Conservation (phyloP, 2,329 filamentous ascomycete species). For the Polytolypa hystricis region DNA sequence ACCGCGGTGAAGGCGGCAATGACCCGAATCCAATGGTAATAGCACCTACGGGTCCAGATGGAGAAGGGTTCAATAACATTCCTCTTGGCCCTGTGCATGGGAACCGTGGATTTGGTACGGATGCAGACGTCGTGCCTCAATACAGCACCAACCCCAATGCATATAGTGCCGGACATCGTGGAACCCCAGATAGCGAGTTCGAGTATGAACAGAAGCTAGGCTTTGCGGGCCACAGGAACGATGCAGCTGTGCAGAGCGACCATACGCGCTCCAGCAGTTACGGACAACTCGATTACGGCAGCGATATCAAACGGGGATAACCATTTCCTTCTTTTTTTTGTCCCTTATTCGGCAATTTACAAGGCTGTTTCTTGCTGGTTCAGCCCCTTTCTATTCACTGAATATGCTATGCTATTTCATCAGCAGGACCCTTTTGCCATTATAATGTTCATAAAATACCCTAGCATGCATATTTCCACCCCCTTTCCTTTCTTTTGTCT, state of each 20-base stretch:
- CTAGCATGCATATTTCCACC: too few relatives aligned
- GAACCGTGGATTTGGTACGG: background rate
- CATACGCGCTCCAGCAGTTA: slow-evolving; percentile 24
- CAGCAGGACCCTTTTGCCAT: too few relatives aligned
- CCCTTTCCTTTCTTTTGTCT: too few relatives aligned
- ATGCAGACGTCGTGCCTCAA: slow-evolving; percentile 11
- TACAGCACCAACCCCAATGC: slow-evolving; percentile 15
- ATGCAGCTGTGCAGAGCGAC: slow-evolving; percentile 18
- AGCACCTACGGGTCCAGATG: slow-evolving; percentile 4
- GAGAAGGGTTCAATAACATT: slow-evolving; percentile 26
- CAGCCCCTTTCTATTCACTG: too few relatives aligned
- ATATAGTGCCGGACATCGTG: background rate
- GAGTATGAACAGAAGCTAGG: slow-evolving; percentile 32
- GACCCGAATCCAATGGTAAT: slow-evolving; percentile 15
- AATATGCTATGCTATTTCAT: too few relatives aligned
- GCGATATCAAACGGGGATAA: too few relatives aligned
- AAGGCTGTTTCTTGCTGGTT: too few relatives aligned
- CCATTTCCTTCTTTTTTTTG: too few relatives aligned
- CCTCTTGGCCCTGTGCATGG: slow-evolving; percentile 19
- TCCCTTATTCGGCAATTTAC: too few relatives aligned
- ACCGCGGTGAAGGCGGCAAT: slow-evolving; percentile 48
- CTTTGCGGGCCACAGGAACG: slow-evolving; percentile 30
- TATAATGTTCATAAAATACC: too few relatives aligned
- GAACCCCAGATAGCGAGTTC: slow-evolving; percentile 6
- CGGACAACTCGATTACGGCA: slow-evolving; percentile 24